Percentiles rank a stretch among this genome's conserved stretches.
Evolutionary conservation across 179 eudicot genomes (phyloP).

Genomic region (Vitellaria paradoxa): DNA sequence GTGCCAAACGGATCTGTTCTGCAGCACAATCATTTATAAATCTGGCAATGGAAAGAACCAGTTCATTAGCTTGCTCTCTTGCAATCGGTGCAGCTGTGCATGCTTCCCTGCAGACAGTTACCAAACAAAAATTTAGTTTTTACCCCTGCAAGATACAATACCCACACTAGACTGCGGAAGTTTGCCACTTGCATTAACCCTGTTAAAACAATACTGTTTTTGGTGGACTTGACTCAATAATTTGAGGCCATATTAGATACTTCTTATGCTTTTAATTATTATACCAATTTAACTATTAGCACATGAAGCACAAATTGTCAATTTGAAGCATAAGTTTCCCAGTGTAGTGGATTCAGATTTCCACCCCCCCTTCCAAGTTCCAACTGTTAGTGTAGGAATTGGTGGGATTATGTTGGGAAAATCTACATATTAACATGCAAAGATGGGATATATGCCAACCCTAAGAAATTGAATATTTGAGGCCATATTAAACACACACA

Average conservation of each 20-base stretch:
- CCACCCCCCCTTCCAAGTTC: not conserved
- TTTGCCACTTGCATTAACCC: not conserved
- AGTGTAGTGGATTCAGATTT: not conserved
- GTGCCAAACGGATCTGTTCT: constrained; percentile 79
- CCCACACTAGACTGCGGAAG: not conserved
- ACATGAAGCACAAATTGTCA: not conserved
- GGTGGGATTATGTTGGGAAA: not conserved
- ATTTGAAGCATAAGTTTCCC: not conserved
- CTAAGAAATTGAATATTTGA: too few species aligned
- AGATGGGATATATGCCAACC: too few species aligned
- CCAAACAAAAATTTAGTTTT: constrained; percentile 4
- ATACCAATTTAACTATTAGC: not conserved
- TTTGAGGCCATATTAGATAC: not conserved
- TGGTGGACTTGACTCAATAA: not conserved
- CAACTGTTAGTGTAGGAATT: not conserved
- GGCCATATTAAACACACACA: too few species aligned
- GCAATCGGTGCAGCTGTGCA: constrained; percentile 41
- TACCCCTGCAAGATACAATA: not conserved
- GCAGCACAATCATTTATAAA: constrained; percentile 57
- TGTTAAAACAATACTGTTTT: not conserved
- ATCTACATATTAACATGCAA: not conserved
- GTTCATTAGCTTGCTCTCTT: constrained; percentile 55
- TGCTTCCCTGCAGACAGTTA: constrained; percentile 56
- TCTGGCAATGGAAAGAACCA: constrained; percentile 42
- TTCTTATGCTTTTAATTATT: not conserved